phyloP scores from a whole-genome alignment of 208 protist species.

The Leishmania mexicana region DNA sequence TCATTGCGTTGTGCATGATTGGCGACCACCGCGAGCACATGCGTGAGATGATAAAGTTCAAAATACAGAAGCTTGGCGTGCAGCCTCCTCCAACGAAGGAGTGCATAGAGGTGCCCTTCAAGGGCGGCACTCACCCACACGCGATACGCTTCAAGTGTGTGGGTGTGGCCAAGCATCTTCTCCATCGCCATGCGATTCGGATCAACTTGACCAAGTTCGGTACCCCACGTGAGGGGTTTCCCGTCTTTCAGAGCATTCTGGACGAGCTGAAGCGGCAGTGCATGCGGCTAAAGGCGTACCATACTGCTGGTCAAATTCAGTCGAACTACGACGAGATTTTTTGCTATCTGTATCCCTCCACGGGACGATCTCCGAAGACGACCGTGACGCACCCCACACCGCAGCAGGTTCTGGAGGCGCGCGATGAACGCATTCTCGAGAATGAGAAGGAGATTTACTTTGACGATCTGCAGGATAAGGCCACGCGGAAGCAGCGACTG shows the following conservation, averaged over 20 bases:
- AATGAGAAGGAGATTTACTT: constrained; percentile 85
- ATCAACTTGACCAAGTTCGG: constrained; percentile 89
- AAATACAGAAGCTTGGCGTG: constrained; percentile 84
- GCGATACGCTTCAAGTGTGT: constrained; percentile 87
- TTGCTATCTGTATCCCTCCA: constrained; percentile 88
- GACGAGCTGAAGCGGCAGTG: constrained; percentile 75
- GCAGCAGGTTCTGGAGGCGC: constrained; percentile 50
- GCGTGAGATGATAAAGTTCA: constrained; percentile 84
- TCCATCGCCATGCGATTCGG: constrained; percentile 73
- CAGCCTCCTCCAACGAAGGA: constrained; percentile 68
- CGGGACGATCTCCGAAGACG: constrained; percentile 77
- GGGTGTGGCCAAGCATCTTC: constrained; percentile 78
- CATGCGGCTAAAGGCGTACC: constrained; percentile 71
- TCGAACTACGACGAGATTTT: constrained; percentile 84
- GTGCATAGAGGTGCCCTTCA: constrained; percentile 85
- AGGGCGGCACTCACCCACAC: constrained; percentile 84
- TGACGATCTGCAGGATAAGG: constrained; percentile 72
- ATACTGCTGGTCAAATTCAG: constrained; percentile 70
- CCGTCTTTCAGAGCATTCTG: constrained; percentile 78
- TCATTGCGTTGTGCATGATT: constrained; percentile 77
- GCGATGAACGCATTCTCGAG: constrained; percentile 70
- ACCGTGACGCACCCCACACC: constrained; percentile 74
- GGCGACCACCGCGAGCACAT: constrained; percentile 85
- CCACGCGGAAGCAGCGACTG: constrained; percentile 55
- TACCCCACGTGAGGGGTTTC: constrained; percentile 81